Conservation (phyloP, 2,329 filamentous ascomycete species). For the Penicillium nordicum region DNA sequence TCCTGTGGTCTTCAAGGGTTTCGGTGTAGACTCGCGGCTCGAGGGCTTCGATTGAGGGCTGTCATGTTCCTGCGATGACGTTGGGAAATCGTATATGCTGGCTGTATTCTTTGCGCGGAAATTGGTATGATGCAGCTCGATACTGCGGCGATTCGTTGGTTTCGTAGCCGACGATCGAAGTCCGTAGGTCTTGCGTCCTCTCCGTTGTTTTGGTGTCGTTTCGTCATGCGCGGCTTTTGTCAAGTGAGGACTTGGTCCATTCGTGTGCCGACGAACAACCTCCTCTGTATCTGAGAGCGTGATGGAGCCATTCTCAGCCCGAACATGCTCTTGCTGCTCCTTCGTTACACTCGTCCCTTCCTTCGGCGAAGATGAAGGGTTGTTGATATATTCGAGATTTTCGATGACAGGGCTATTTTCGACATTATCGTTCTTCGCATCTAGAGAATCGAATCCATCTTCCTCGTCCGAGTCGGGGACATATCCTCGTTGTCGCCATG, state of each 20-base stretch:
- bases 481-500: constrained; percentile 51
- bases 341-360: constrained; percentile 1
- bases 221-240: neutral
- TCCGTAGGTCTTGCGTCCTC: constrained; percentile 12
- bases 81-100: constrained; percentile 28
- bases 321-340: neutral
- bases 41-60: constrained; percentile 1
- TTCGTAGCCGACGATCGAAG: constrained; percentile 11
- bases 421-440: constrained; percentile 13
- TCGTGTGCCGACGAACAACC: too few species aligned
- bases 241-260: neutral
- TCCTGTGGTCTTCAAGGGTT: neutral
- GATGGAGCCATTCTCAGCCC: neutral
- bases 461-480: constrained; percentile 52
- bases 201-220: constrained; percentile 12
- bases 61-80: constrained; percentile 13
- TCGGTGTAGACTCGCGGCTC: constrained; percentile 8
- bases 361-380: constrained; percentile 5
- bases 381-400: constrained; percentile 20
- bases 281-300: constrained; percentile 2
- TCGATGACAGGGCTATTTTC: constrained; percentile 8
- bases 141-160: neutral
- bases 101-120: constrained; percentile 10
- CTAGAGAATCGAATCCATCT: constrained; percentile 40
- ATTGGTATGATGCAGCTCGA: neutral